Evolutionary conservation across 805 yeast genomes (phyloP).

Genomic region (Citeromyces matritensis): DNA sequence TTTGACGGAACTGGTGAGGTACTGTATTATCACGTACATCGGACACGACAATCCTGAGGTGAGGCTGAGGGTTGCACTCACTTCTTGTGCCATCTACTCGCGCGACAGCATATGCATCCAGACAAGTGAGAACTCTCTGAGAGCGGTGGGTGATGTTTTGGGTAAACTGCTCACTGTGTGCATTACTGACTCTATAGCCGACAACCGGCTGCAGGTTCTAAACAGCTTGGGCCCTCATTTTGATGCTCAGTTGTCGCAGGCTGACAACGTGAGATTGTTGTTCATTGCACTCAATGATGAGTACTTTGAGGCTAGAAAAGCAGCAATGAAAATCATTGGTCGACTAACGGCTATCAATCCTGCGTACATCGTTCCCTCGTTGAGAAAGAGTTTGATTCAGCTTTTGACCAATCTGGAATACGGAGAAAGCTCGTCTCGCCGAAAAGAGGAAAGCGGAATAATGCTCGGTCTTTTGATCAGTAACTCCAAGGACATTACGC

Average conservation of each 20-base stretch:
- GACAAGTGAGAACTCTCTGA: slow-evolving; percentile 65
- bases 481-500: slow-evolving; percentile 68
- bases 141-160: slow-evolving; percentile 74
- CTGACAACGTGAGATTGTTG: slow-evolving; percentile 72
- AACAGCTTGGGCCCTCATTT: slow-evolving; percentile 57
- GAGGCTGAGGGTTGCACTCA: slow-evolving; percentile 70
- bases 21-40: slow-evolving; percentile 70
- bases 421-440: slow-evolving; percentile 52
- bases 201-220: slow-evolving; percentile 70
- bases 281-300: slow-evolving; percentile 91
- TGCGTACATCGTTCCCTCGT: slow-evolving; percentile 87
- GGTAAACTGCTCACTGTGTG: slow-evolving; percentile 70
- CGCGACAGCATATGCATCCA: slow-evolving; percentile 77
- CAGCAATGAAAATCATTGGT: slow-evolving; percentile 68
- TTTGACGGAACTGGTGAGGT: slow-evolving; percentile 75
- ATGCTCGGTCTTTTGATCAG: slow-evolving; percentile 60
- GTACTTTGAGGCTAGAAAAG: slow-evolving; percentile 65
- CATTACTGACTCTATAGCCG: slow-evolving; percentile 79
- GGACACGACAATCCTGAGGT: slow-evolving; percentile 72
- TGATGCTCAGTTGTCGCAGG: slow-evolving; percentile 89
- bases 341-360: slow-evolving; percentile 79
- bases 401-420: slow-evolving; percentile 74
- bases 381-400: slow-evolving; percentile 77
- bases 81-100: slow-evolving; percentile 63
- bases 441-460: slow-evolving; percentile 78